Conservation (phyloP, 2,329 filamentous ascomycete species). For the Trichoderma sp. region DNA sequence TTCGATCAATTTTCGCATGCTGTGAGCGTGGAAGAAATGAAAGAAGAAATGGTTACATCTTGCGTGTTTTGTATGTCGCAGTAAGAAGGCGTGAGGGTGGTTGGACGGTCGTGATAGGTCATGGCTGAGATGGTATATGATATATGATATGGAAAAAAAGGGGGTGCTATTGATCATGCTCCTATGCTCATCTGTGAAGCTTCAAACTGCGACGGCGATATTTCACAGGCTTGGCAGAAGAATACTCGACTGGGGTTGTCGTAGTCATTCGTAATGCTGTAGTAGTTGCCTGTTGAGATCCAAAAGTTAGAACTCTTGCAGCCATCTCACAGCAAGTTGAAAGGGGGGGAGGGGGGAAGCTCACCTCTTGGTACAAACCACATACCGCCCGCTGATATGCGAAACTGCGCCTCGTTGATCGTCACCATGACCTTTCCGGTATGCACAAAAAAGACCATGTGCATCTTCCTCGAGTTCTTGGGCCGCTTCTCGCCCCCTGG, state of each 20-base stretch:
- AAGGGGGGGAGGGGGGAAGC: conserved; percentile 36
- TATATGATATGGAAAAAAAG: neutral
- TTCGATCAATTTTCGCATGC: neutral
- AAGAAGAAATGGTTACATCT: neutral
- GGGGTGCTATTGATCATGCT: neutral
- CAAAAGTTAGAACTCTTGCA: neutral
- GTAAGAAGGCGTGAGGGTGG: neutral
- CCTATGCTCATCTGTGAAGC: conserved; percentile 16
- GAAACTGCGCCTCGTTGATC: conserved; percentile 74
- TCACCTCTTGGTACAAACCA: conserved; percentile 95
- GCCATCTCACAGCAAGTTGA: neutral
- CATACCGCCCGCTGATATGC: conserved; percentile 82
- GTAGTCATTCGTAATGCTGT: conserved; percentile 83
- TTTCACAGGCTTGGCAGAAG: conserved; percentile 84
- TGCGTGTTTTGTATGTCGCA: neutral
- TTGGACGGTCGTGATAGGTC: neutral
- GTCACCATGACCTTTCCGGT: conserved; percentile 79
- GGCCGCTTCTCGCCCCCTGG: conserved; percentile 79
- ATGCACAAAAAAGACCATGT: conserved; percentile 94
- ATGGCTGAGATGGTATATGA: neutral
- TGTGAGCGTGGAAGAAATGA: neutral
- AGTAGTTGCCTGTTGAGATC: conserved; percentile 75
- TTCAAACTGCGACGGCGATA: conserved; percentile 33
- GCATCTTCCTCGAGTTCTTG: conserved; percentile 94
- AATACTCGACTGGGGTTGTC: conserved; percentile 75